Conservation (phyloP, 371 early-diverging fungal genomes). For the Nosema bombycis region DNA sequence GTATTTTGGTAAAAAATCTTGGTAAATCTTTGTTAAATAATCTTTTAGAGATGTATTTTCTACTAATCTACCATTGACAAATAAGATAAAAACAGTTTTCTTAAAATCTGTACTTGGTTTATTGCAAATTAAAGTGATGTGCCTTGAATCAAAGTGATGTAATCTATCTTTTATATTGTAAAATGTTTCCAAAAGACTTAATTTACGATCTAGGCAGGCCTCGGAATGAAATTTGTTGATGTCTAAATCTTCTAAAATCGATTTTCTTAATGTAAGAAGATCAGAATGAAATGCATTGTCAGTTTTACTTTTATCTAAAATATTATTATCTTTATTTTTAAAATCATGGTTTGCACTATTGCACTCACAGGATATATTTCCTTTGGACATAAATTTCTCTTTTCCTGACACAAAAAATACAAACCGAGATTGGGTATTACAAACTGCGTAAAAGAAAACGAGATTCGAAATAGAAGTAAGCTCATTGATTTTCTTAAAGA, state of each 20-base stretch:
- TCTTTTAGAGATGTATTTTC: slow-evolving; percentile 73
- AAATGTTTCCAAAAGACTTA: slow-evolving; percentile 1
- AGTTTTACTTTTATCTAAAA: no score
- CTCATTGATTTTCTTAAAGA: slow-evolving; percentile 53
- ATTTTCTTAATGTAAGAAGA: not conserved
- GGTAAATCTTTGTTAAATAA: slow-evolving; percentile 73
- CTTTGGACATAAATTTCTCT: not conserved
- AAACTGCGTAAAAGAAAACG: slow-evolving; percentile 45
- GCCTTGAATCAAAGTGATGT: not conserved
- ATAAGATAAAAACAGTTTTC: slow-evolving; percentile 73
- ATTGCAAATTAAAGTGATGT: slow-evolving; percentile 16
- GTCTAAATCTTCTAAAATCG: not conserved
- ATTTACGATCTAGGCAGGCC: not conserved
- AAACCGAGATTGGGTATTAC: slow-evolving; percentile 41
- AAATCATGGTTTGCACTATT: not conserved
- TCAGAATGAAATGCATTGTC: not conserved
- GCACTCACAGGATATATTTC: not conserved
- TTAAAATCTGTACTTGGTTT: slow-evolving; percentile 67
- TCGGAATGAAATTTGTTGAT: not conserved
- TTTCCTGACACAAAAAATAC: slow-evolving; percentile 20
- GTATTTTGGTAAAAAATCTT: slow-evolving; percentile 73
- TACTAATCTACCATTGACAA: slow-evolving; percentile 81
- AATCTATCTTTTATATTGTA: slow-evolving; percentile 26
- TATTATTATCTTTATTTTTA: not conserved
- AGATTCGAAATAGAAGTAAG: slow-evolving; percentile 47